A percentile compares a stretch with the other conserved stretches of the same genome.
These are phyloP conservation scores for Helicostylum pulchrum DNA, from an alignment of 192 early-diverging fungal species.

Conservation along the genomic window DNA sequence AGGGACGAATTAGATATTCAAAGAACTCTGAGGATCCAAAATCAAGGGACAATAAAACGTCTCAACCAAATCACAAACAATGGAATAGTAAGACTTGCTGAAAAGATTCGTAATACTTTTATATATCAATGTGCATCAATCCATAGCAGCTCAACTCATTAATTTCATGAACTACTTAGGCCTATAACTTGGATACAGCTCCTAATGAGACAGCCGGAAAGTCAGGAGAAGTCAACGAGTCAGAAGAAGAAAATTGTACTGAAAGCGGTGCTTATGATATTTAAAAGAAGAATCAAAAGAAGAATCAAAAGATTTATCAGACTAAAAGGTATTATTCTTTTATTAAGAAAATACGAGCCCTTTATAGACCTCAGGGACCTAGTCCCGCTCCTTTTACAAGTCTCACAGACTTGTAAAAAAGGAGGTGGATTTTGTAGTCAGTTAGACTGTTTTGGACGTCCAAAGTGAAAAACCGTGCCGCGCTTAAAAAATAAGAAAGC, in stretches of 20 bases:
- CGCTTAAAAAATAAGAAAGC: too few species aligned
- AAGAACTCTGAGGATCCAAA: not conserved
- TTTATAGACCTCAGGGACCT: too few species aligned
- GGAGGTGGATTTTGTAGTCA: too few species aligned
- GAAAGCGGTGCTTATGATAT: not conserved
- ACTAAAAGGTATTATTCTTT: too few species aligned
- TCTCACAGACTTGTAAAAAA: too few species aligned
- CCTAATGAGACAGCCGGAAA: not conserved
- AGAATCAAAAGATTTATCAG: too few species aligned
- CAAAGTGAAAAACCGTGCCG: too few species aligned
- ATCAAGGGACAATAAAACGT: not conserved
- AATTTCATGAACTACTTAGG: not conserved
- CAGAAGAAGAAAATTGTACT: constrained; percentile 2
- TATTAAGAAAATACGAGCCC: too few species aligned
- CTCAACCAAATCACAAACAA: constrained; percentile 10
- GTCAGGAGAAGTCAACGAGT: not conserved
- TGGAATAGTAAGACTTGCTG: not conserved
- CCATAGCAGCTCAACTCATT: not conserved
- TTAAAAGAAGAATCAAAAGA: too few species aligned
- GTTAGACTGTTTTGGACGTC: too few species aligned
- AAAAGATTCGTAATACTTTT: not conserved
- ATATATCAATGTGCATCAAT: constrained; percentile 7
- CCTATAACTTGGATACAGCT: not conserved
- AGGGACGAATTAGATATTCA: not conserved
- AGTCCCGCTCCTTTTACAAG: too few species aligned